phyloP scores from a whole-genome alignment of 352 stramenopile genomes.

The Phytophthora ohioensis region DNA sequence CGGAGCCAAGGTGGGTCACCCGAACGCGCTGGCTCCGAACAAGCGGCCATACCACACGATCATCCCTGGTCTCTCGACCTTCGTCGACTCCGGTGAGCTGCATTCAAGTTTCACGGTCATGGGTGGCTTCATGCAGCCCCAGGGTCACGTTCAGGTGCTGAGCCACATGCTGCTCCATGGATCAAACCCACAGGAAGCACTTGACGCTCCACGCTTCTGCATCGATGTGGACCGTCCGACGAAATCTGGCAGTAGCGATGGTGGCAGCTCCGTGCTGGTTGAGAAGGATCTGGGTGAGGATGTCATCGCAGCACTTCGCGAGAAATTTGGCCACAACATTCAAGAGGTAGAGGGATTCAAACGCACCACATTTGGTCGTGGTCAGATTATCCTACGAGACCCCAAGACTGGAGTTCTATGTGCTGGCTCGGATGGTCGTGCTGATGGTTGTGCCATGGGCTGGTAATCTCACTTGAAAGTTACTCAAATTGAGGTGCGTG shows the following conservation, averaged over 20 bases:
- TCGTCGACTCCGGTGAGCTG: conserved; percentile 85
- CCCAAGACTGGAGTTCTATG: conserved; percentile 90
- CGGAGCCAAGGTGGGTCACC: conserved; percentile 71
- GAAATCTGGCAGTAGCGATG: conserved; percentile 51
- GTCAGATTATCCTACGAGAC: conserved; percentile 89
- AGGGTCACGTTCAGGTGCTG: conserved; percentile 96
- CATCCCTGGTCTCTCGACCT: conserved; percentile 95
- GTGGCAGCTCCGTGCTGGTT: conserved; percentile 77
- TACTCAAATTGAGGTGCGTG: neutral
- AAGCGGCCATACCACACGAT: conserved; percentile 99
- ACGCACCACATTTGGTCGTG: conserved; percentile 74
- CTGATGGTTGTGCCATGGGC: conserved; percentile 95
- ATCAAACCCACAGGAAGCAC: conserved; percentile 90
- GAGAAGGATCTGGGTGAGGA: conserved; percentile 82
- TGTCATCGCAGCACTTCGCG: conserved; percentile 75
- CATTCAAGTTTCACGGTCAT: conserved; percentile 94
- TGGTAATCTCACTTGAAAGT: conserved; percentile 48
- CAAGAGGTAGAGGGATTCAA: conserved; percentile 38
- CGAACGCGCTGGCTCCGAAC: conserved; percentile 90
- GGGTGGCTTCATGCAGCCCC: conserved; percentile 96
- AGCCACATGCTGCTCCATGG: conserved; percentile 88
- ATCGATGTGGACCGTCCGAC: conserved; percentile 79
- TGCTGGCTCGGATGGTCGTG: conserved; percentile 95
- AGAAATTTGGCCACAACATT: conserved; percentile 79
- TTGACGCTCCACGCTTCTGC: conserved; percentile 95